Evolutionary conservation across 805 yeast genomes (phyloP).

Genomic region (Wickerhamomyces sydowiorum): DNA sequence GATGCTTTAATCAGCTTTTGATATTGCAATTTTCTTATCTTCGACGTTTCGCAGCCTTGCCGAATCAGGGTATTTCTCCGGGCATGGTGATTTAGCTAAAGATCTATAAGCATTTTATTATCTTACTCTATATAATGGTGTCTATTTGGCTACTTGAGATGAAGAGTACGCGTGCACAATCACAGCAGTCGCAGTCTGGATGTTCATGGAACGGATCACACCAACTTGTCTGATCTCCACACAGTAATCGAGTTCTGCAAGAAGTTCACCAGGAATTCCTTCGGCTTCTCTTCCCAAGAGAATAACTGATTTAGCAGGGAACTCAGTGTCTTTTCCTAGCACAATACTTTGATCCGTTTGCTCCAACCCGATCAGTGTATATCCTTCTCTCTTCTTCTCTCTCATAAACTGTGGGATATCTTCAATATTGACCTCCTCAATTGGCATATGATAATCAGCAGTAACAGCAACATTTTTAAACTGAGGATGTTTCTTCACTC

Average conservation of each 20-base stretch:
- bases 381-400: conserved; percentile 66
- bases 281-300: conserved; percentile 83
- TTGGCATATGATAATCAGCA: conserved; percentile 95
- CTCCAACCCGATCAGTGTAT: conserved; percentile 83
- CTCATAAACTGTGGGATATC: conserved; percentile 52
- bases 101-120: too few relatives aligned
- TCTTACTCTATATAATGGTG: background rate
- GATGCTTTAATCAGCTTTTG: too few relatives aligned
- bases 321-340: conserved; percentile 53
- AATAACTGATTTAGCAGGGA: conserved; percentile 76
- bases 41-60: too few relatives aligned
- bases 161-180: conserved; percentile 83
- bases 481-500: conserved; percentile 57
- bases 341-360: conserved; percentile 88
- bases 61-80: too few relatives aligned
- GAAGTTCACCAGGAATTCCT: conserved; percentile 83
- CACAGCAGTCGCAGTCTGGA: conserved; percentile 94
- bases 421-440: conserved; percentile 63
- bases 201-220: conserved; percentile 90
- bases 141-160: conserved; percentile 1
- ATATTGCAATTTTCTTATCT: too few relatives aligned
- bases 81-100: too few relatives aligned
- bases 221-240: conserved; percentile 91
- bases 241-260: conserved; percentile 79
- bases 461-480: conserved; percentile 90